phyloP scores from a whole-genome alignment of 495 filamentous ascomycete species.

The Poronia punctata region DNA sequence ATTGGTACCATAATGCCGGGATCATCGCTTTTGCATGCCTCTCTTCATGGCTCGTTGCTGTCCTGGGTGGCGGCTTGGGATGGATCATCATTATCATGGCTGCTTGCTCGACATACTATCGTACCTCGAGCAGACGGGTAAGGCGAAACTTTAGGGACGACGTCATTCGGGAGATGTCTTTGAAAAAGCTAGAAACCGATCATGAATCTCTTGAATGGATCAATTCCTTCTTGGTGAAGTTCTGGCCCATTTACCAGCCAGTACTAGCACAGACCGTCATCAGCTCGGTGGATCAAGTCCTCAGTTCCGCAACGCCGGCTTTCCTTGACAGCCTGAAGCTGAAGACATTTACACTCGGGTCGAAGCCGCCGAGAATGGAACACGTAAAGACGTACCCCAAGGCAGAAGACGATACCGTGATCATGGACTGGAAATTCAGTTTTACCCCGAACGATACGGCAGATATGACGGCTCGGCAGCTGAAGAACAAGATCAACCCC shows the following conservation, averaged over 20 bases:
- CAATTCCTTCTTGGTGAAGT: constrained; percentile 96
- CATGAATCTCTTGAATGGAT: constrained; percentile 97
- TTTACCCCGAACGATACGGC: constrained; percentile 92
- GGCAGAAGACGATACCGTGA: constrained; percentile 84
- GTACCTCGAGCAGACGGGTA: constrained; percentile 88
- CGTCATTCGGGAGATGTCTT: constrained; percentile 83
- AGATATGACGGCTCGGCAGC: constrained; percentile 82
- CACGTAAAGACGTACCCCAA: constrained; percentile 98
- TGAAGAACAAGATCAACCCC: constrained; percentile 93
- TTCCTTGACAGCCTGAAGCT: constrained; percentile 91
- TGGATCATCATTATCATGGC: constrained; percentile 95
- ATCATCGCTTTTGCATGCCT: constrained; percentile 91
- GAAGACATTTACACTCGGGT: constrained; percentile 84
- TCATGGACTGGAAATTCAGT: constrained; percentile 99
- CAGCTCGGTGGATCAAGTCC: constrained; percentile 86
- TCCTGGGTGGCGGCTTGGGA: constrained; percentile 81
- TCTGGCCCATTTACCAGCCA: constrained; percentile 97
- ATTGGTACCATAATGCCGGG: constrained; percentile 96
- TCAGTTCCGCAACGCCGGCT: constrained; percentile 82
- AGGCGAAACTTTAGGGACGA: constrained; percentile 96
- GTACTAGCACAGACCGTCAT: constrained; percentile 89
- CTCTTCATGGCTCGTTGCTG: constrained; percentile 79
- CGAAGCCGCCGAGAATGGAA: constrained; percentile 91
- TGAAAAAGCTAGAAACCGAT: constrained; percentile 83
- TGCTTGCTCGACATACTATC: constrained; percentile 87